Percentiles rank a stretch among this genome's conserved stretches.
phyloP scores from a whole-genome alignment of 192 early-diverging fungal genomes.

The Coemansia aciculifera region DNA sequence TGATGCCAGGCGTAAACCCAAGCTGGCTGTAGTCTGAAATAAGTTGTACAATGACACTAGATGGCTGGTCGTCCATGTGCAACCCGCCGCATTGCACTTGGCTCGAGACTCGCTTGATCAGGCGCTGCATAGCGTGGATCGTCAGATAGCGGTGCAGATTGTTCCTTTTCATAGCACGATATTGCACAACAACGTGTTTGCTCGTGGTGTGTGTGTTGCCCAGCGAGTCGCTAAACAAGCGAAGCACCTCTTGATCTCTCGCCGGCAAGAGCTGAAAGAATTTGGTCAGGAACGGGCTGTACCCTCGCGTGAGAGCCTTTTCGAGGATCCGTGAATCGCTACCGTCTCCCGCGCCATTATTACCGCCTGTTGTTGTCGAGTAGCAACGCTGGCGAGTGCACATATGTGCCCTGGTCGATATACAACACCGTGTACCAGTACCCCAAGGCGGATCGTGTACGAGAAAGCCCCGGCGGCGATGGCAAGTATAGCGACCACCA shows the following conservation, averaged over 20 bases:
- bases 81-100: neutral
- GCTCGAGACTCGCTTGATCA: slow-evolving; percentile 26
- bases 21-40: slow-evolving; percentile 38
- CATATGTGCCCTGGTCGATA: neutral
- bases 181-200: slow-evolving; percentile 18
- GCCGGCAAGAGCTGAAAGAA: slow-evolving; percentile 35
- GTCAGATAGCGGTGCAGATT: slow-evolving; percentile 40
- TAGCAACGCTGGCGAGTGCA: neutral
- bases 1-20: slow-evolving; percentile 25
- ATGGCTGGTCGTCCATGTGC: slow-evolving; percentile 13
- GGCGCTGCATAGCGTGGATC: slow-evolving; percentile 33
- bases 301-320: slow-evolving; percentile 23
- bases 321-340: slow-evolving; percentile 12
- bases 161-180: slow-evolving; percentile 19
- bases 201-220: slow-evolving; percentile 1
- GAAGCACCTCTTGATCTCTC: slow-evolving; percentile 26
- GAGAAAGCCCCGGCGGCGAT: neutral
- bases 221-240: slow-evolving; percentile 32
- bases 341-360: neutral
- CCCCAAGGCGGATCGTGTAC: neutral
- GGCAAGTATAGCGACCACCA: slow-evolving; percentile 1
- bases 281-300: slow-evolving; percentile 44
- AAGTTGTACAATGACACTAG: slow-evolving; percentile 26
- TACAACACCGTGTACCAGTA: neutral
- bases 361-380: neutral